Conservation (phyloP, 2,329 filamentous ascomycete genomes). For the Trichophyton verrucosum region DNA sequence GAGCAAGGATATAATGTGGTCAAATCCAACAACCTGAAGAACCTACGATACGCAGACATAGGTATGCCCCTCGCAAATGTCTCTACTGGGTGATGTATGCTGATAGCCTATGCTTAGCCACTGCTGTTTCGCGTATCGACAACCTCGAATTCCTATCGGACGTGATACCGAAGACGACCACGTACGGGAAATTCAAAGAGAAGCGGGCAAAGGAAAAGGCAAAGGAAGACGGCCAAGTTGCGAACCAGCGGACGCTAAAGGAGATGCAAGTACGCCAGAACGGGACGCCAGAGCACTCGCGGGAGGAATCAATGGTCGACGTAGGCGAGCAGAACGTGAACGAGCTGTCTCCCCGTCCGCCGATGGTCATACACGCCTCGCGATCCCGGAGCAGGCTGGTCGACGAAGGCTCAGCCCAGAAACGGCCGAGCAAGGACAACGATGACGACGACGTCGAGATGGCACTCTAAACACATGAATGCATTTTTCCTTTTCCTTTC, state of each 20-base stretch:
- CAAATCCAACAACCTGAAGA: constrained; percentile 88
- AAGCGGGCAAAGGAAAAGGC: constrained; percentile 28
- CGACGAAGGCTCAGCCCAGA: constrained; percentile 32
- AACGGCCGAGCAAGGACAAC: constrained; percentile 13
- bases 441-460: constrained; percentile 40
- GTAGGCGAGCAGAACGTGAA: constrained; percentile 9
- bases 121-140: constrained; percentile 74
- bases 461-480: constrained; percentile 43
- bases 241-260: constrained; percentile 29
- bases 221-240: constrained; percentile 23
- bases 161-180: constrained; percentile 73
- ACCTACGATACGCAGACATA: constrained; percentile 91
- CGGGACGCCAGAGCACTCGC: constrained; percentile 15
- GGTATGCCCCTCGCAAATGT: constrained; percentile 39
- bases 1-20: constrained; percentile 76
- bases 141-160: constrained; percentile 92
- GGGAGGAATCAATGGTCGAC: constrained; percentile 15
- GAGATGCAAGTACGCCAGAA: constrained; percentile 14
- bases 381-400: constrained; percentile 42
- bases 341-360: constrained; percentile 22
- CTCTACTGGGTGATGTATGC: background rate
- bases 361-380: constrained; percentile 21
- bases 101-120: constrained; percentile 43
- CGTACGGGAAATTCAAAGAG: constrained; percentile 68
- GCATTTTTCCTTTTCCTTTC: background rate